Evolutionary conservation across 441 rosid species (phyloP).

Genomic region (Mallotus repandus): DNA sequence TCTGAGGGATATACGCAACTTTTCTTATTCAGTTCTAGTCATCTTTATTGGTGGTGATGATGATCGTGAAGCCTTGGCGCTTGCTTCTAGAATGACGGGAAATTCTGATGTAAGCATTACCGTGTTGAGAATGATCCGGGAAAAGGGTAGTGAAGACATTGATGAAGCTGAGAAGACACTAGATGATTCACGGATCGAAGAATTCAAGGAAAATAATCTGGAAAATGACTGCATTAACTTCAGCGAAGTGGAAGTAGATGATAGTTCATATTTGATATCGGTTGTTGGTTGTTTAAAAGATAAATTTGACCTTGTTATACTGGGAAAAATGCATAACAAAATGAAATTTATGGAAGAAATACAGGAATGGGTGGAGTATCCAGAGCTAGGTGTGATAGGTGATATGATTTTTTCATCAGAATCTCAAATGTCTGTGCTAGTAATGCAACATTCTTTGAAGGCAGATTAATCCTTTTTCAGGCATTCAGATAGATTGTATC

Average conservation of each 20-base stretch:
- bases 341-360: conserved; percentile 20
- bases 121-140: background rate
- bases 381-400: conserved; percentile 42
- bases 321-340: conserved; percentile 20
- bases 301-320: conserved; percentile 30
- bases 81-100: conserved; percentile 29
- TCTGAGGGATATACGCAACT: too few relatives aligned
- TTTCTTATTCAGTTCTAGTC: background rate
- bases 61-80: conserved; percentile 40
- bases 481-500: background rate
- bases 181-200: conserved; percentile 16
- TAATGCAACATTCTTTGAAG: conserved; percentile 22
- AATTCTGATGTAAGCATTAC: conserved; percentile 21
- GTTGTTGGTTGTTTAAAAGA: conserved; percentile 13
- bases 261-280: conserved; percentile 11
- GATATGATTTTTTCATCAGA: conserved; percentile 34
- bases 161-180: conserved; percentile 17
- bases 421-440: conserved; percentile 27
- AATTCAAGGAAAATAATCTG: conserved; percentile 11
- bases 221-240: background rate
- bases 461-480: background rate
- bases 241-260: background rate
- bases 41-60: conserved; percentile 38
- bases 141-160: background rate
- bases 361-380: conserved; percentile 31